Conservation (phyloP, 129 eudicot genomes). For the Helichrysum umbraculigerum region DNA sequence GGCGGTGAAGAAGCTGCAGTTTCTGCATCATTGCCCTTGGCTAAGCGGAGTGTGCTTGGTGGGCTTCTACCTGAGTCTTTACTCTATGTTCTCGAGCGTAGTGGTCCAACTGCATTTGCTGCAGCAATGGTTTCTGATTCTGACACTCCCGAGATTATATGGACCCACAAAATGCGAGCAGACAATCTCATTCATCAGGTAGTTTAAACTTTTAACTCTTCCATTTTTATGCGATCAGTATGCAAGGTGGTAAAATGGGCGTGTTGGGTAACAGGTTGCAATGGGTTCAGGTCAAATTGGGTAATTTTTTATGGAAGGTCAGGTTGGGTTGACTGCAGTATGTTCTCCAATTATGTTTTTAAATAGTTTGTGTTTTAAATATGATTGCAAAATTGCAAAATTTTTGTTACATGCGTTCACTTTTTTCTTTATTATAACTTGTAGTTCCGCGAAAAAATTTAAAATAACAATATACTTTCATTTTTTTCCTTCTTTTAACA, state of each 20-base stretch:
- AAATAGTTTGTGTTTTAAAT: background rate
- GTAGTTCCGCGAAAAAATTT: background rate
- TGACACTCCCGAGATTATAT: conserved; percentile 96
- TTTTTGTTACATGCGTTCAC: background rate
- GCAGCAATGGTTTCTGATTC: conserved; percentile 99
- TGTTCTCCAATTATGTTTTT: background rate
- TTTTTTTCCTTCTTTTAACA: background rate
- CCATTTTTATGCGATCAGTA: conserved; percentile 5
- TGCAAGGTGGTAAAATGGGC: background rate
- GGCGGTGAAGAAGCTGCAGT: conserved; percentile 99
- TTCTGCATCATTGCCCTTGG: conserved; percentile 92
- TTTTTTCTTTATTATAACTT: background rate
- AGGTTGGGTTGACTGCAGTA: background rate
- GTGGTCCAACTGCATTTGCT: conserved; percentile 95
- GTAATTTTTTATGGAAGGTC: background rate
- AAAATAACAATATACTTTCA: background rate
- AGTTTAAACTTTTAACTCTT: conserved; percentile 5
- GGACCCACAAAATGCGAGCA: conserved; percentile 99
- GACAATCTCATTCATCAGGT: conserved; percentile 95
- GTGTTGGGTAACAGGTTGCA: background rate
- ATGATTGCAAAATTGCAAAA: background rate
- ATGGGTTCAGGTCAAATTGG: background rate
- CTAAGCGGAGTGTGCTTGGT: conserved; percentile 94
- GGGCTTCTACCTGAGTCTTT: conserved; percentile 97
- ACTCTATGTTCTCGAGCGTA: conserved; percentile 92